Conservation (phyloP, 179 eudicot species). For the Vitellaria paradoxa region DNA sequence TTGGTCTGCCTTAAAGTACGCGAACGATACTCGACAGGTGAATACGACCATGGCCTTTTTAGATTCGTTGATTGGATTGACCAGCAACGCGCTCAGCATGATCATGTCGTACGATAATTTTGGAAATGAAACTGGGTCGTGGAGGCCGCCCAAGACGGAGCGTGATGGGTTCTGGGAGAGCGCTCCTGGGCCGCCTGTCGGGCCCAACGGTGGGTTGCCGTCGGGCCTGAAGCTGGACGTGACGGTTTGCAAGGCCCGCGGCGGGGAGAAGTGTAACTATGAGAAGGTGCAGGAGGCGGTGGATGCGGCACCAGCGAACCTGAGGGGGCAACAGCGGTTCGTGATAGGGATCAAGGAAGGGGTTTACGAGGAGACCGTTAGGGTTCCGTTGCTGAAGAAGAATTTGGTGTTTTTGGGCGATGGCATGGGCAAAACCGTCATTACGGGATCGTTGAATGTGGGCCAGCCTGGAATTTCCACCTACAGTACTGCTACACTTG, state of each 20-base stretch:
- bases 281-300: constrained; percentile 75
- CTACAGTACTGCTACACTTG: constrained; percentile 76
- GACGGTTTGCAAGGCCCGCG: constrained; percentile 62
- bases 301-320: constrained; percentile 50
- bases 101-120: constrained; percentile 41
- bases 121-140: constrained; percentile 40
- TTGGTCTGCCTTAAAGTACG: constrained; percentile 77
- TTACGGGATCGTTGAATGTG: constrained; percentile 59
- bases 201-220: constrained; percentile 27
- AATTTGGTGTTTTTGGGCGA: constrained; percentile 83
- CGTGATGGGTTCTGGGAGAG: constrained; percentile 78
- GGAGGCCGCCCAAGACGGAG: constrained; percentile 71
- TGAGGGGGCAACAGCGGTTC: constrained; percentile 26
- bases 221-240: constrained; percentile 38
- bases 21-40: constrained; percentile 48
- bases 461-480: constrained; percentile 70
- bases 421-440: constrained; percentile 85
- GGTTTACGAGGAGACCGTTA: constrained; percentile 75
- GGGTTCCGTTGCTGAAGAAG: constrained; percentile 65
- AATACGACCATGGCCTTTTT: constrained; percentile 58
- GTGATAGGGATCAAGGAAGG: constrained; percentile 73
- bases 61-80: constrained; percentile 37
- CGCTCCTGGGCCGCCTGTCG: constrained; percentile 13
- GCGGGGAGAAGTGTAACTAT: constrained; percentile 34
- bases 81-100: constrained; percentile 64